Percentiles rank a stretch among this genome's conserved stretches.
These are phyloP conservation scores for Russula vinacea DNA, from an alignment of 768 basidiomycete species.

Conservation along the genomic window DNA sequence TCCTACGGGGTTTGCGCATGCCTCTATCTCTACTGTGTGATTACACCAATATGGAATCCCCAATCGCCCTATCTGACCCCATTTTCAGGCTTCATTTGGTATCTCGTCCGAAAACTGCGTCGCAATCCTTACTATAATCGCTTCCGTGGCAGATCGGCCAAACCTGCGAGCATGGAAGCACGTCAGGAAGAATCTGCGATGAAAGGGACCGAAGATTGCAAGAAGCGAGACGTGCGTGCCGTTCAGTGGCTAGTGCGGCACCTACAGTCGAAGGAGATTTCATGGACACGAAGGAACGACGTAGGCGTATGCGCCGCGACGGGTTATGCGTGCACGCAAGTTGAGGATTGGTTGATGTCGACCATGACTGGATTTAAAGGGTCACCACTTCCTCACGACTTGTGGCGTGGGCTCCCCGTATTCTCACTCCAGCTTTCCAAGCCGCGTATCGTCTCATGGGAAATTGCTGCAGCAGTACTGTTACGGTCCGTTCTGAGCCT, in stretches of 20 bases:
- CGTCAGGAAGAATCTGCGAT: conserved; percentile 9
- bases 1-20: not conserved
- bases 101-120: conserved; percentile 8
- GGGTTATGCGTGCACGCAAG: too few species aligned
- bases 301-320: too few species aligned
- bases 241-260: conserved; percentile 19
- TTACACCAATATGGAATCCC: conserved; percentile 7
- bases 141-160: not conserved
- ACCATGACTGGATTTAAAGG: too few species aligned
- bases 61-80: conserved; percentile 22
- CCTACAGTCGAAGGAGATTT: too few species aligned
- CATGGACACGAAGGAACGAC: too few species aligned
- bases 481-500: too few species aligned
- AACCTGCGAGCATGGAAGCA: not conserved
- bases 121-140: not conserved
- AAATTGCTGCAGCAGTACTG: too few species aligned
- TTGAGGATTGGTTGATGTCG: too few species aligned
- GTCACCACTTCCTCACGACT: too few species aligned
- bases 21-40: conserved; percentile 22
- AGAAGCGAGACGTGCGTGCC: conserved; percentile 5
- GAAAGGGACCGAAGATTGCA: not conserved
- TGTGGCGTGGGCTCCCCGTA: too few species aligned
- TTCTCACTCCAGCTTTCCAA: too few species aligned
- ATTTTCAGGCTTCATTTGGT: conserved; percentile 10
- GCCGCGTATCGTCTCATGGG: too few species aligned